These are phyloP conservation scores for Pistacia integerrima DNA, from an alignment of 345 rosid species.

Conservation along the genomic window DNA sequence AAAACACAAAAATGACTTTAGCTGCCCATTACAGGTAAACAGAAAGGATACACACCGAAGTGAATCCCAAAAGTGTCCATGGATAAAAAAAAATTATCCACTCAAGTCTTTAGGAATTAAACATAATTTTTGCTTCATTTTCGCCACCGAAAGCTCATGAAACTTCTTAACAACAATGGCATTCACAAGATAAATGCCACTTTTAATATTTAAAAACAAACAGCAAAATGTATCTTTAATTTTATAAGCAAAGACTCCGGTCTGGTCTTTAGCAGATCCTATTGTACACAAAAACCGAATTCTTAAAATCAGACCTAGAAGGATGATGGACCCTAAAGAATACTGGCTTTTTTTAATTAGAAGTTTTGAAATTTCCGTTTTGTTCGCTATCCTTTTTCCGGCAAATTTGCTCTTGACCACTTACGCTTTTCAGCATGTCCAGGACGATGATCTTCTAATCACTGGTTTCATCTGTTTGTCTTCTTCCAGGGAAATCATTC, in stretches of 20 bases:
- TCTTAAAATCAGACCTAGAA: slow-evolving; percentile 2
- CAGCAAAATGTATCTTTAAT: slow-evolving; percentile 15
- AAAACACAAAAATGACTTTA: too few species aligned
- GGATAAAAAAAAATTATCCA: background rate
- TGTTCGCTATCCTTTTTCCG: slow-evolving; percentile 8
- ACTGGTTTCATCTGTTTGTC: slow-evolving; percentile 43
- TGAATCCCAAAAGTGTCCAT: background rate
- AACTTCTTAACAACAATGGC: slow-evolving; percentile 2
- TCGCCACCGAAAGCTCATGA: background rate
- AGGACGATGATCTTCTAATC: slow-evolving; percentile 31
- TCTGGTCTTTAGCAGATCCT: slow-evolving; percentile 12
- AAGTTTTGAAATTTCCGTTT: background rate
- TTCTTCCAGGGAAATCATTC: slow-evolving; percentile 45
- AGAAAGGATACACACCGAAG: background rate
- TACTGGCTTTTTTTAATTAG: background rate
- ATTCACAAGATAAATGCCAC: slow-evolving; percentile 3
- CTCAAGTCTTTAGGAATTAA: background rate
- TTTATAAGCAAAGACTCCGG: background rate
- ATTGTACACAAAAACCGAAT: background rate
- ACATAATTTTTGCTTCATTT: slow-evolving; percentile 3
- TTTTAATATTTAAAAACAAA: slow-evolving; percentile 2
- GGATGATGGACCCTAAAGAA: slow-evolving; percentile 16
- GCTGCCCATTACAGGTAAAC: too few species aligned
- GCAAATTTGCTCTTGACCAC: background rate
- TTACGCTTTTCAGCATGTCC: slow-evolving; percentile 24